Evolutionary conservation across 1,284 basidiomycete species (phyloP).

Genomic region (Puccinia coronata): DNA sequence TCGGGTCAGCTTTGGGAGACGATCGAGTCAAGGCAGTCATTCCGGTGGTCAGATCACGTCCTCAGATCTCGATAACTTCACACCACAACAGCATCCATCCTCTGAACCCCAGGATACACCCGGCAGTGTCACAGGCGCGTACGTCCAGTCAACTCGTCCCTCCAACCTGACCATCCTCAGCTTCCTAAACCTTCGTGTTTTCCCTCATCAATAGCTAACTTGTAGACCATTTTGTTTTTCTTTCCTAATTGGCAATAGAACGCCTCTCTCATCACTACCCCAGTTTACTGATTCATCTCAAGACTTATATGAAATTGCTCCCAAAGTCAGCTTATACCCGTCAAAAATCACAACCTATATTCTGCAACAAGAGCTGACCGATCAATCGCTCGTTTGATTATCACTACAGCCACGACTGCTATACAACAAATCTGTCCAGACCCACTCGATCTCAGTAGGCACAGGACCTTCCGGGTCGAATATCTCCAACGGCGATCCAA

Average conservation of each 20-base stretch:
- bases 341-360: background rate
- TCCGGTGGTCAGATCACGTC: conserved; percentile 36
- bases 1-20: conserved; percentile 35
- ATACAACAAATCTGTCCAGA: conserved; percentile 48
- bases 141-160: conserved; percentile 2
- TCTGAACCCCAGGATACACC: conserved; percentile 28
- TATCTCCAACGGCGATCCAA: conserved; percentile 46
- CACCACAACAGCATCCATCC: background rate
- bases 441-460: conserved; percentile 17
- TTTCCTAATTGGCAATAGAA: conserved; percentile 1
- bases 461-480: background rate
- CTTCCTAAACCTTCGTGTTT: background rate
- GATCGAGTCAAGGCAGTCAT: conserved; percentile 48
- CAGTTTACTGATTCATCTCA: conserved; percentile 36
- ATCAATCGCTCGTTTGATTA: background rate
- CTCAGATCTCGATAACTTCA: conserved; percentile 22
- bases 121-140: conserved; percentile 31
- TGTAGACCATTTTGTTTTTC: background rate
- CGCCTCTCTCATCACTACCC: conserved; percentile 40
- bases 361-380: background rate
- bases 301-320: conserved; percentile 44
- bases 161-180: background rate
- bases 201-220: background rate
- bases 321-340: conserved; percentile 39
- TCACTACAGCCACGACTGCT: conserved; percentile 29